Percentiles rank a stretch among this genome's conserved stretches.
These are phyloP conservation scores for Geosmithia flava DNA, from an alignment of 2,329 filamentous ascomycete species.

Conservation along the genomic window DNA sequence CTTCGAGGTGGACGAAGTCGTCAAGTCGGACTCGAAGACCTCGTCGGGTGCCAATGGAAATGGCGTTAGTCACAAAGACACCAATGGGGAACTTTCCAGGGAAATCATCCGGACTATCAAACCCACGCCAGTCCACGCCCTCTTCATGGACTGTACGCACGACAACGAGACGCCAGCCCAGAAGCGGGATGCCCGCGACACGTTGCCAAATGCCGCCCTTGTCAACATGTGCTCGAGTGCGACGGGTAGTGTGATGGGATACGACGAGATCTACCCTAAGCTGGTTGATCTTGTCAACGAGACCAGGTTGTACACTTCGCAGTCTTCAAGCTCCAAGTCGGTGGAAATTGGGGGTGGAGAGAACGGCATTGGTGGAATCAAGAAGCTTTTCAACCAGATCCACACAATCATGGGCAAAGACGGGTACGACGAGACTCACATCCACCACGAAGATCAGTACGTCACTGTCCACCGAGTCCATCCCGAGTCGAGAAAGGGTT, in stretches of 20 bases:
- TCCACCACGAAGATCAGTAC: constrained; percentile 93
- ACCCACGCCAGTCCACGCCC: constrained; percentile 76
- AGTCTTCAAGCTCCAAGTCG: constrained; percentile 48
- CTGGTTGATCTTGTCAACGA: constrained; percentile 91
- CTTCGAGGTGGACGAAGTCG: constrained; percentile 85
- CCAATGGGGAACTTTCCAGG: constrained; percentile 24
- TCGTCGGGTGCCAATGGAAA: neutral
- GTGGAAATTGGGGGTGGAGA: constrained; percentile 58
- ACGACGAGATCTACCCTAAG: constrained; percentile 90
- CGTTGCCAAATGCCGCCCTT: constrained; percentile 82
- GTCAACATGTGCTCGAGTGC: constrained; percentile 94
- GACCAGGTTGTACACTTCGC: constrained; percentile 68
- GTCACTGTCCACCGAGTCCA: constrained; percentile 94
- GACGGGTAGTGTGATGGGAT: constrained; percentile 93
- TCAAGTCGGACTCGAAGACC: constrained; percentile 39
- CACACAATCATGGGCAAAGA: constrained; percentile 94
- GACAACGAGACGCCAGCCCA: constrained; percentile 96
- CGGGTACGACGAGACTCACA: constrained; percentile 87
- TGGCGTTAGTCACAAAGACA: constrained; percentile 11
- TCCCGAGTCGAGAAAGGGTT: constrained; percentile 80
- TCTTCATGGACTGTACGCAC: constrained; percentile 99
- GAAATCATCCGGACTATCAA: constrained; percentile 73
- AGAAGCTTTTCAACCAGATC: constrained; percentile 88
- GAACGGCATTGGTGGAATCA: constrained; percentile 78
- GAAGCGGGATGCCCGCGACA: constrained; percentile 88